Base-by-base conservation (phyloP, 306 rosid genomes). In the Albizia julibrissin region DNA sequence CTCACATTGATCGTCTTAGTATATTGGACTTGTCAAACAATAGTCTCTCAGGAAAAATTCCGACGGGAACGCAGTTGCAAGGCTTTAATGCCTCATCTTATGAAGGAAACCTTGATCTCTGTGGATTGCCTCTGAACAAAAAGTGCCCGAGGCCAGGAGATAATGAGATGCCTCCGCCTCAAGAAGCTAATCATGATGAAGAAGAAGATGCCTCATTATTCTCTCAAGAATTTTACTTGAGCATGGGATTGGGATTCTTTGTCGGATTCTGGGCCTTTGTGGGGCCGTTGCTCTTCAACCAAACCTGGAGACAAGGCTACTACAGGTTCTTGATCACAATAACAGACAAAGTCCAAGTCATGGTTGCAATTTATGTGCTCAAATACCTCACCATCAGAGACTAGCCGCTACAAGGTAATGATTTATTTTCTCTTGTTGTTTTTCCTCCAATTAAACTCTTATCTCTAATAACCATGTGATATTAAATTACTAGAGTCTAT, bases 11-110 rank as follows among this genome's bases (percentile, higher is more conserved):
- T 61, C 47, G 13, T 19, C 74, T 83, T 5, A 3, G 42, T 29
- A 5, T n/a, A 33, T 67, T 82, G 52, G 72, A 82, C 5, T 58
- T 82, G 77, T 82, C 79, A 77, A 33, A 70, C 37, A 83, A 83
- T 37, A 27, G 11, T 18, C 78, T 82, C 12, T 16, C 1, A 1
- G 79, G 86, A 14, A 47, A 77, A 19, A 83, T 83, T 15, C 82
- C 82, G 0, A 3, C 21, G 31, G 82, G 86, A 24, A 70, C 82
- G 6, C 86, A 70, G 18, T 5, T 83, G 43, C 79, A 77, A 24
- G 2, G 70, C 4, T 74, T 77, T 69, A 12, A 61, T 13, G 58
- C 69, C 2, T 70, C 81, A 22, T 10, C 14, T 52, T 79, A 79
- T 16, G 69, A 68, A 5, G 52, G 66, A 39, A 79, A 79, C 10